Evolutionary conservation across 768 basidiomycete species (phyloP).

Genomic region (Podaxis sp.): DNA sequence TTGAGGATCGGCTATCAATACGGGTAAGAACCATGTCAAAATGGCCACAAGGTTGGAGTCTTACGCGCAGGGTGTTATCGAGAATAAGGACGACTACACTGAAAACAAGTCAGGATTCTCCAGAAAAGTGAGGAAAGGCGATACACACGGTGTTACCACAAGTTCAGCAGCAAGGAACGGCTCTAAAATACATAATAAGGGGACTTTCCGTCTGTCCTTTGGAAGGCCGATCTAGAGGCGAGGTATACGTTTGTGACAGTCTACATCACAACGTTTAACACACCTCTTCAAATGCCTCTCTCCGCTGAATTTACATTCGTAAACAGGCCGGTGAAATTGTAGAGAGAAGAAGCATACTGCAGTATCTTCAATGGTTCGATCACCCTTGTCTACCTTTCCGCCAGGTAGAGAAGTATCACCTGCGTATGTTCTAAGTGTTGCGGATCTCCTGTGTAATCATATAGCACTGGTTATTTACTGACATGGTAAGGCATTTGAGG

Average conservation of each 20-base stretch:
- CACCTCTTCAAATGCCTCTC: conserved; percentile 92
- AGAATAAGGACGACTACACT: conserved; percentile 87
- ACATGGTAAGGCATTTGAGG: background rate
- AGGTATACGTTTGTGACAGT: background rate
- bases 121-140: background rate
- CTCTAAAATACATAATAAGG: conserved; percentile 74
- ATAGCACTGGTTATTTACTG: background rate
- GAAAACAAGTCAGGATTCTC: background rate
- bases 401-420: conserved; percentile 90
- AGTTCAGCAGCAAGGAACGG: conserved; percentile 73
- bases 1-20: conserved; percentile 72
- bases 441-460: conserved; percentile 58
- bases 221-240: conserved; percentile 76
- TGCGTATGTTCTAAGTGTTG: conserved; percentile 71
- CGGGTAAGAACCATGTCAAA: background rate
- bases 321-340: background rate
- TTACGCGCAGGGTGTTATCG: conserved; percentile 70
- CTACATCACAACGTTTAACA: background rate
- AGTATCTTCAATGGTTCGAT: conserved; percentile 71
- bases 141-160: conserved; percentile 80
- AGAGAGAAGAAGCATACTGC: conserved; percentile 54
- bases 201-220: conserved; percentile 63
- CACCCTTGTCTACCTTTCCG: conserved; percentile 72
- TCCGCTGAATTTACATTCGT: conserved; percentile 43
- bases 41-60: conserved; percentile 15